A percentile compares a stretch with the other conserved stretches of the same genome.
These are phyloP conservation scores for Lipomyces mesembrius DNA, from an alignment of 805 yeast species.

Conservation along the genomic window DNA sequence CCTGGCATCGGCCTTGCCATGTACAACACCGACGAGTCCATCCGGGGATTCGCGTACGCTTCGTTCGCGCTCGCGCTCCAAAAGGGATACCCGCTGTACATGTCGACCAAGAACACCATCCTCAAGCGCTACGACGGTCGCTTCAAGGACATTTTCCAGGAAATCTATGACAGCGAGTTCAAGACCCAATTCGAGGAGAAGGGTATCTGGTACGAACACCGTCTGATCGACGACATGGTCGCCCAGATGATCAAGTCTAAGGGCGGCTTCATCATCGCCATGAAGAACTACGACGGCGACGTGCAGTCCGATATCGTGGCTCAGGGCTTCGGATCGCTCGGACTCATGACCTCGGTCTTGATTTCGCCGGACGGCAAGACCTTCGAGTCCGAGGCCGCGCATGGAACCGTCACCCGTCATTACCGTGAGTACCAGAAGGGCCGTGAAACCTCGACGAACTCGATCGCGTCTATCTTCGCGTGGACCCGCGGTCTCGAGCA, in stretches of 20 bases:
- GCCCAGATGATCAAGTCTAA: conserved; percentile 97
- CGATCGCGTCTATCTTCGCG: conserved; percentile 95
- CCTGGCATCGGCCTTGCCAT: conserved; percentile 87
- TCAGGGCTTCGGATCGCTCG: conserved; percentile 96
- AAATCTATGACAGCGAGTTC: conserved; percentile 71
- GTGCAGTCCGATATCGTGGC: conserved; percentile 97
- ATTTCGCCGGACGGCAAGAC: conserved; percentile 96
- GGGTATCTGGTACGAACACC: conserved; percentile 96
- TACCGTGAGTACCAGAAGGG: conserved; percentile 96
- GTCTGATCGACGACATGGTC: conserved; percentile 97
- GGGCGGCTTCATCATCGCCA: conserved; percentile 94
- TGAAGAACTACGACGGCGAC: conserved; percentile 98
- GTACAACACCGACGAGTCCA: conserved; percentile 95
- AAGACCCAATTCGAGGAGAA: conserved; percentile 69
- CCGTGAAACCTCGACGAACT: conserved; percentile 94
- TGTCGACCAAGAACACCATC: conserved; percentile 93
- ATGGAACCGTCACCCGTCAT: conserved; percentile 97
- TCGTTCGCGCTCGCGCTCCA: conserved; percentile 86
- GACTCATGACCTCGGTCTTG: conserved; percentile 96
- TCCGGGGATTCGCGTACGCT: conserved; percentile 87
- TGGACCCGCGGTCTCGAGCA: conserved; percentile 94
- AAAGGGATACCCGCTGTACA: conserved; percentile 76
- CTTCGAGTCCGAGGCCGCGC: conserved; percentile 98
- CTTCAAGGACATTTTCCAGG: conserved; percentile 91
- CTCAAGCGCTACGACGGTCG: conserved; percentile 92